Evolutionary conservation across 768 basidiomycete genomes (phyloP).

Genomic region (Kwoniella botswanensis): DNA sequence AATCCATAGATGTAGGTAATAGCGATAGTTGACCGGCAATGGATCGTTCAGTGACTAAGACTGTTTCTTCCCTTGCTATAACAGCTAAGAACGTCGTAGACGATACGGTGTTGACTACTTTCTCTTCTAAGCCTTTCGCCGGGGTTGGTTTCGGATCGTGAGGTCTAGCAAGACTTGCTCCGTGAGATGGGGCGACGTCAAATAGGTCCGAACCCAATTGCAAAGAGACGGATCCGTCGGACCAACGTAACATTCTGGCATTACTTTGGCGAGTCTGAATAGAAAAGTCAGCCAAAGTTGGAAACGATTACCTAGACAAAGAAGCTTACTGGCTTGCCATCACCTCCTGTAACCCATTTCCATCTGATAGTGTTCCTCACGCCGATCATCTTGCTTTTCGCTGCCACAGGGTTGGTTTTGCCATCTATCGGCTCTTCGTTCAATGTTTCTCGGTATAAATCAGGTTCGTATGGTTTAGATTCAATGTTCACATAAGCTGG

Average conservation of each 20-base stretch:
- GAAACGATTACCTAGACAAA: not conserved
- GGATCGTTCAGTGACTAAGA: conserved; percentile 49
- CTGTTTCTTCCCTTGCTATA: conserved; percentile 30
- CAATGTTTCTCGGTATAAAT: conserved; percentile 76
- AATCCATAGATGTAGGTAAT: conserved; percentile 47
- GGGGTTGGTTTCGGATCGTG: conserved; percentile 24
- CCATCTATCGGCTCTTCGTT: conserved; percentile 72
- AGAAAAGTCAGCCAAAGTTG: not conserved
- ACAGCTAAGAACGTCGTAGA: conserved; percentile 34
- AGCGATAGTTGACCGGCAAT: conserved; percentile 53
- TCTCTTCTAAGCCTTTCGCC: conserved; percentile 4
- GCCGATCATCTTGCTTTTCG: conserved; percentile 75
- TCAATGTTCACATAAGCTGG: conserved; percentile 93
- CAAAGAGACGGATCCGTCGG: conserved; percentile 88
- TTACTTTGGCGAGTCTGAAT: conserved; percentile 82
- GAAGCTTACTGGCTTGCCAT: conserved; percentile 73
- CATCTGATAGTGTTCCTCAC: conserved; percentile 95
- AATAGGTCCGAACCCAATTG: conserved; percentile 92
- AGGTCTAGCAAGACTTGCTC: conserved; percentile 29
- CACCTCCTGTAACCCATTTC: conserved; percentile 84
- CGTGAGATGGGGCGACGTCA: conserved; percentile 65
- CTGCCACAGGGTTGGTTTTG: conserved; percentile 60
- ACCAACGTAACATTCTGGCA: conserved; percentile 89
- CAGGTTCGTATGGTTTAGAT: conserved; percentile 70
- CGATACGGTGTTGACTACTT: conserved; percentile 18